Evolutionary conservation across 805 yeast species (phyloP).

Genomic region (Metschnikowia lunata): DNA sequence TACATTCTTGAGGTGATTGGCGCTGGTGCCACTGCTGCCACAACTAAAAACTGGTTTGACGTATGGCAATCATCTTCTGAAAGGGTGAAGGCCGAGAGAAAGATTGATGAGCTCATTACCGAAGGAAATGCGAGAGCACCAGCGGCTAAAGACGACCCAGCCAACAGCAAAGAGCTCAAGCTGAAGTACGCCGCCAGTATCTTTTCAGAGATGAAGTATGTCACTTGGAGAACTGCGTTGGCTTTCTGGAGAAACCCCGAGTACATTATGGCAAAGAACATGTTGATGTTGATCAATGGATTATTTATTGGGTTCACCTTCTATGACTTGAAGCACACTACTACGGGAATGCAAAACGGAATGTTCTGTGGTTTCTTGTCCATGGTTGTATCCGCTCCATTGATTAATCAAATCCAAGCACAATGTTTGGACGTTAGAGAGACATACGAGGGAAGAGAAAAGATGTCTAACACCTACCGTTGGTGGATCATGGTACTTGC

Average conservation of each 20-base stretch:
- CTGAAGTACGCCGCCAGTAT: constrained; percentile 10
- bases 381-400: constrained; percentile 52
- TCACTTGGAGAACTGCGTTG: constrained; percentile 9
- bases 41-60: constrained; percentile 14
- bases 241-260: constrained; percentile 17
- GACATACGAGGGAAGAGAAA: constrained; percentile 65
- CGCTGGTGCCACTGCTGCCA: constrained; percentile 17
- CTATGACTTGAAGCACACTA: constrained; percentile 17
- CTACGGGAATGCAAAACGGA: constrained; percentile 29
- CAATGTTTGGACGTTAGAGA: constrained; percentile 56
- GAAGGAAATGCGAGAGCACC: constrained; percentile 2
- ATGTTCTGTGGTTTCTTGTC: constrained; percentile 53
- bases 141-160: not conserved
- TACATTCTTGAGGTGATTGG: constrained; percentile 18
- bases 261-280: constrained; percentile 14
- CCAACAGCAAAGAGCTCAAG: constrained; percentile 8
- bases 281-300: constrained; percentile 35
- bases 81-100: constrained; percentile 5
- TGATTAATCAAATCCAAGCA: constrained; percentile 60
- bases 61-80: constrained; percentile 14
- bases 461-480: constrained; percentile 66
- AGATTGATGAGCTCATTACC: constrained; percentile 9
- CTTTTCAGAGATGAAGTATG: constrained; percentile 7
- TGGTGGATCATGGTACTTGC: constrained; percentile 59
- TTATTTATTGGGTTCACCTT: constrained; percentile 40